phyloP scores from a whole-genome alignment of 2,329 filamentous ascomycete species.

The Penicillium brasilianum region DNA sequence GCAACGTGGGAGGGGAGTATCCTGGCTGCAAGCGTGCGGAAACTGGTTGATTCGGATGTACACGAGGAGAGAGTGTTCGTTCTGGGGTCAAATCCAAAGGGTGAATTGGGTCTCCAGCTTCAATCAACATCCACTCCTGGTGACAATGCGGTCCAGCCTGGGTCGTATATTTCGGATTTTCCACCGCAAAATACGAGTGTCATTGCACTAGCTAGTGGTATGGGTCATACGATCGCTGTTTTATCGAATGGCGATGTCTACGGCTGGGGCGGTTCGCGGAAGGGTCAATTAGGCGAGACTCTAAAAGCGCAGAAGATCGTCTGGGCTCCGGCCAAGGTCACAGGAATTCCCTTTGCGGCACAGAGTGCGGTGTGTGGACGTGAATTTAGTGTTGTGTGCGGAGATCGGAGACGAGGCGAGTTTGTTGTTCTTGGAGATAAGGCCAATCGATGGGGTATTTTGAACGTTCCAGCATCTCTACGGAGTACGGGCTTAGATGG shows the following conservation, averaged over 20 bases:
- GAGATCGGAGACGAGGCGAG: conserved; percentile 59
- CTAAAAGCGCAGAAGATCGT: conserved; percentile 54
- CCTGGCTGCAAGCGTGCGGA: conserved; percentile 52
- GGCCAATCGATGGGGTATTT: conserved; percentile 69
- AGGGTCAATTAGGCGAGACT: conserved; percentile 77
- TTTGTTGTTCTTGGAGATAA: conserved; percentile 70
- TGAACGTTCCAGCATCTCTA: conserved; percentile 55
- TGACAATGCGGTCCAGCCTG: conserved; percentile 29
- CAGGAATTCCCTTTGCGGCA: conserved; percentile 65
- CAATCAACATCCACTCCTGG: conserved; percentile 35
- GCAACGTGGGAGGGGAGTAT: conserved; percentile 81
- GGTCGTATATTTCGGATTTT: conserved; percentile 63
- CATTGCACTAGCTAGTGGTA: conserved; percentile 70
- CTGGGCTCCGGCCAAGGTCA: conserved; percentile 66
- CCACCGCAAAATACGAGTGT: conserved; percentile 66
- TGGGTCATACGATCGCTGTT: conserved; percentile 77
- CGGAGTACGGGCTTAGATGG: neutral
- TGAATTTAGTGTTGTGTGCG: conserved; percentile 80
- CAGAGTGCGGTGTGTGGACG: conserved; percentile 75
- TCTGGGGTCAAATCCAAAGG: conserved; percentile 70
- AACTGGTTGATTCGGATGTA: conserved; percentile 47
- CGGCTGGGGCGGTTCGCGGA: conserved; percentile 86
- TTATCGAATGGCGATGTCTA: conserved; percentile 77
- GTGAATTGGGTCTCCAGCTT: conserved; percentile 69
- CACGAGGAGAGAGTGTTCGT: conserved; percentile 58